phyloP scores from a whole-genome alignment of 441 rosid genomes.

The Gossypium armourianum region DNA sequence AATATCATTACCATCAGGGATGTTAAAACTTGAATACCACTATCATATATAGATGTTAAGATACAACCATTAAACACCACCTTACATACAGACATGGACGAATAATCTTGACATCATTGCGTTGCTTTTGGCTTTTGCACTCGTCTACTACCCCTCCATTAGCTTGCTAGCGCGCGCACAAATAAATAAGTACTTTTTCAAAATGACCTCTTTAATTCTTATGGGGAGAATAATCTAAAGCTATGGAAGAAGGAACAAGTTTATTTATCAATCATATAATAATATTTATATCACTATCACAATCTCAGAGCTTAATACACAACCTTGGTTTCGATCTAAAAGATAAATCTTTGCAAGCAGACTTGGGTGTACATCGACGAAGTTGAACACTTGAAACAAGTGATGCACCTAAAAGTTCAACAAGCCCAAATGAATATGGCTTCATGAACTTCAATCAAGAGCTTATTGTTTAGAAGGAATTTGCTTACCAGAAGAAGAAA shows the following conservation, averaged over 20 bases:
- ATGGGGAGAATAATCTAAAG: not conserved
- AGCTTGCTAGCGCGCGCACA: not conserved
- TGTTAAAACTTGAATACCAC: not conserved
- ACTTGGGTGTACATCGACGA: not conserved
- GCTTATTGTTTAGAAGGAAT: not conserved
- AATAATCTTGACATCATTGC: not conserved
- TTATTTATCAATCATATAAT: not conserved
- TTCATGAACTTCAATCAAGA: not conserved
- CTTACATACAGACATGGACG: not conserved
- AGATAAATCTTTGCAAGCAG: not conserved
- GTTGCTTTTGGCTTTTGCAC: not conserved
- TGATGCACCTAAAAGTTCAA: not conserved
- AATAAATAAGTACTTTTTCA: not conserved
- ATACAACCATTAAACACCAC: not conserved
- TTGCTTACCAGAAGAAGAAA: slow-evolving; percentile 18
- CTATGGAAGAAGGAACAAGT: not conserved
- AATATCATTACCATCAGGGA: not conserved
- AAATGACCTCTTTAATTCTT: not conserved
- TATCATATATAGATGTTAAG: not conserved
- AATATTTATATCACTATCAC: not conserved
- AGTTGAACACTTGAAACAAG: slow-evolving; percentile 3
- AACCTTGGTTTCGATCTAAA: not conserved
- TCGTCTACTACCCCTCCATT: not conserved
- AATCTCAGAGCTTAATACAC: not conserved
- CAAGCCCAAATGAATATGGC: not conserved